Percentiles rank a stretch among this genome's conserved stretches.
These are phyloP conservation scores for Carallia pectinifolia DNA, from an alignment of 345 rosid species.

Conservation along the genomic window DNA sequence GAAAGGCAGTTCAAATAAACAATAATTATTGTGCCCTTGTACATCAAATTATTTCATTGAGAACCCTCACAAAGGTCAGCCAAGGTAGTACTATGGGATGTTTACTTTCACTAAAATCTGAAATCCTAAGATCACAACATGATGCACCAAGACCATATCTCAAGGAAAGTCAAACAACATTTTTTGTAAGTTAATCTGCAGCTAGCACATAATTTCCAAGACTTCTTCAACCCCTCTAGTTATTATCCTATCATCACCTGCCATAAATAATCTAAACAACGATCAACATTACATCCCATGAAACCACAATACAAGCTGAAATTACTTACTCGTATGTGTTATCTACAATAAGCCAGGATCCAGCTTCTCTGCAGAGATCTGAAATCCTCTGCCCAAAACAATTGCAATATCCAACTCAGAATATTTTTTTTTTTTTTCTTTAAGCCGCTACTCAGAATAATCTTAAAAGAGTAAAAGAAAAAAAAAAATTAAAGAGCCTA, in stretches of 20 bases:
- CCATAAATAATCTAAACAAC: neutral
- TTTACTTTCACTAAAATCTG: too few species aligned
- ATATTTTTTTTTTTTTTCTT: neutral
- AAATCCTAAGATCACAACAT: too few species aligned
- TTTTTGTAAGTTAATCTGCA: neutral
- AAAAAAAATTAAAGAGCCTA: constrained; percentile 11
- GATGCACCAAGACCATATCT: neutral
- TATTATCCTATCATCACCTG: neutral
- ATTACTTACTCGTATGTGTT: constrained; percentile 91
- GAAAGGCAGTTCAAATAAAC: too few species aligned
- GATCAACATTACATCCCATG: neutral
- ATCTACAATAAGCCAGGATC: constrained; percentile 96
- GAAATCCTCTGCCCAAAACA: constrained; percentile 71
- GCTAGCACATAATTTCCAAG: neutral
- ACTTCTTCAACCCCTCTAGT: constrained; percentile 2
- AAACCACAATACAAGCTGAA: constrained; percentile 12
- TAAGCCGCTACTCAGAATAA: too few species aligned
- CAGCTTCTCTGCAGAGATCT: constrained; percentile 69
- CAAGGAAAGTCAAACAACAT: neutral
- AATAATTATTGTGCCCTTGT: too few species aligned
- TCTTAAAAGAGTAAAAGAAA: neutral
- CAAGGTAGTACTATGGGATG: too few species aligned
- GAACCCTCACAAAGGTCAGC: too few species aligned
- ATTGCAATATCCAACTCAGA: constrained; percentile 16
- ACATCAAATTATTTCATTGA: too few species aligned